These are phyloP conservation scores for Immersiella caudata DNA, from an alignment of 495 filamentous ascomycete genomes.

Conservation along the genomic window DNA sequence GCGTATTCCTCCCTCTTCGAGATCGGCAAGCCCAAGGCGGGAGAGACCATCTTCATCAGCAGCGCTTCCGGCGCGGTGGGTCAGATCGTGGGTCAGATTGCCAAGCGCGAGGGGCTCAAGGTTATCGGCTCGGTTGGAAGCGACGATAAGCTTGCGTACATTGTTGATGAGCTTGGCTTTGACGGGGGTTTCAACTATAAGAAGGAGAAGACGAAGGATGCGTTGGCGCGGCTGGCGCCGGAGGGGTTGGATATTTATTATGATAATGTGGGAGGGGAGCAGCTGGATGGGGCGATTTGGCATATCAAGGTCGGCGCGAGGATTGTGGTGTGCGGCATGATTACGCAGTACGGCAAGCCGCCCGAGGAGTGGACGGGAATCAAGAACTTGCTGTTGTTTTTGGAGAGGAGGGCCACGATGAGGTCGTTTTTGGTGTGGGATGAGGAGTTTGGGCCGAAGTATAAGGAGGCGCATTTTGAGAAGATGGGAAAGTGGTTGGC, in stretches of 20 bases:
- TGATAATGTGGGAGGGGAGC: constrained; percentile 87
- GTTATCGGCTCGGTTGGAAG: constrained; percentile 69
- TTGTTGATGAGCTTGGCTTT: constrained; percentile 63
- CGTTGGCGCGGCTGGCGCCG: constrained; percentile 71
- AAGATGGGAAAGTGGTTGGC: constrained; percentile 78
- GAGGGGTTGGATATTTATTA: constrained; percentile 89
- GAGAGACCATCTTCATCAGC: constrained; percentile 82
- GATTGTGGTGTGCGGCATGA: constrained; percentile 52
- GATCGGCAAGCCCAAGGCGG: constrained; percentile 78
- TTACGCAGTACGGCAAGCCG: constrained; percentile 73
- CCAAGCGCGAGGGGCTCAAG: constrained; percentile 79
- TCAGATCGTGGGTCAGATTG: constrained; percentile 76
- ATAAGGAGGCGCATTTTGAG: constrained; percentile 72
- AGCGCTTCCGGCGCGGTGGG: constrained; percentile 80
- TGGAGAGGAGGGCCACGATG: constrained; percentile 46
- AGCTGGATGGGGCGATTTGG: constrained; percentile 61
- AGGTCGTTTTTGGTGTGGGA: constrained; percentile 73
- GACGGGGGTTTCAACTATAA: constrained; percentile 72
- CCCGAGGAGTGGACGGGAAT: constrained; percentile 63
- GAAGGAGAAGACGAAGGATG: constrained; percentile 63
- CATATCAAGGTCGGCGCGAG: constrained; percentile 68
- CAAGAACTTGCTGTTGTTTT: constrained; percentile 58
- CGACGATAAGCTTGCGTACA: constrained; percentile 65
- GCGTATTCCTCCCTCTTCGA: constrained; percentile 44
- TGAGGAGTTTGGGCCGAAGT: constrained; percentile 64